Conservation (phyloP, 1,284 basidiomycete genomes). For the Ustilago trichophora region DNA sequence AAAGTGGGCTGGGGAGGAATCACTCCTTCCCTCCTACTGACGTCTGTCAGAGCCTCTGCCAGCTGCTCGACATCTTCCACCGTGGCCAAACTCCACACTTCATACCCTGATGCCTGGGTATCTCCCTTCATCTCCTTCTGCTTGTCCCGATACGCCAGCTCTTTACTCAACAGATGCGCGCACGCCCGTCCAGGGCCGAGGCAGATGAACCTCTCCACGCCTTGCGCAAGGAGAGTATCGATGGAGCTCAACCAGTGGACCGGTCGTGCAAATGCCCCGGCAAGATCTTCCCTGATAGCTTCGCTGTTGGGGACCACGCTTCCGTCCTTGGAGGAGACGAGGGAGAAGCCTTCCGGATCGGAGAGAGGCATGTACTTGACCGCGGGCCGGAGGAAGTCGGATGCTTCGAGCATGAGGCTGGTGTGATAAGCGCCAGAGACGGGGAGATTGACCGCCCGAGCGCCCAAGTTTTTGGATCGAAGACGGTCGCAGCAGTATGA, state of each 20-base stretch:
- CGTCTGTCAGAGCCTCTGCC: constrained; percentile 30
- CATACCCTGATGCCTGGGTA: constrained; percentile 28
- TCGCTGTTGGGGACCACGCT: constrained; percentile 16
- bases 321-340: constrained; percentile 57
- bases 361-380: constrained; percentile 57
- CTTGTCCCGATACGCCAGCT: constrained; percentile 55
- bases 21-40: constrained; percentile 17
- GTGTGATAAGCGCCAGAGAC: constrained; percentile 64
- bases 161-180: constrained; percentile 63
- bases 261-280: constrained; percentile 48
- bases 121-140: constrained; percentile 23
- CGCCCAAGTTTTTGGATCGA: constrained; percentile 54
- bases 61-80: constrained; percentile 57
- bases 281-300: constrained; percentile 51
- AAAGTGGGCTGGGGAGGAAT: constrained; percentile 12
- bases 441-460: constrained; percentile 63
- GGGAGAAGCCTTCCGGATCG: constrained; percentile 31
- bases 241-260: constrained; percentile 59
- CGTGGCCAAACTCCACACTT: constrained; percentile 59
- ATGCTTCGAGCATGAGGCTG: constrained; percentile 53
- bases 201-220: constrained; percentile 62
- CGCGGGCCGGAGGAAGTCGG: constrained; percentile 41
- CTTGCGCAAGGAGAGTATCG: constrained; percentile 52
- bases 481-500: constrained; percentile 61
- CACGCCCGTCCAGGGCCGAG: constrained; percentile 62